Evolutionary conservation across 2,329 filamentous ascomycete species (phyloP), one percentile per base, ranked within the genome.

Genomic region (Penicillium expansum): DNA sequence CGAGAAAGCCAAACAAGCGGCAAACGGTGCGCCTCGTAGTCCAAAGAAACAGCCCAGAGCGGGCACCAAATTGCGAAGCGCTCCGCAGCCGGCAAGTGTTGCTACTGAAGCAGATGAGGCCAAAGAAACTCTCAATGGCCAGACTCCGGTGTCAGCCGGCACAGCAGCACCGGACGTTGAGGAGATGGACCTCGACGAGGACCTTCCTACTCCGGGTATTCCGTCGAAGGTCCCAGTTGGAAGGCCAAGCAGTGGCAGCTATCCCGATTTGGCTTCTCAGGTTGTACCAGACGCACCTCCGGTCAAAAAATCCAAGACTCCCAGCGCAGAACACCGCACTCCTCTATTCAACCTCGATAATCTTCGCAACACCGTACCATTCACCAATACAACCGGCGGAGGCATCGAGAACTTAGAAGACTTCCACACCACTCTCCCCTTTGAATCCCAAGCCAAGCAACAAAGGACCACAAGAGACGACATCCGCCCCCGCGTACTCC

Each of bases 331-430:
- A 8, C 49, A 52, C 35, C 63, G 66, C 30, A 52, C 48, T 0
- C 63, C 64, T 22, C 57, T 71, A 1, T 71, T 82, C 38, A 77
- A 82, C 57, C 68, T 87, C 20, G 78, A 76, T 43, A 79, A 82
- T 39, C 71, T 86, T 11, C 72, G 74, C 9, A 77, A 79, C 39
- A 76, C 79, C 14, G 76, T 78, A 6, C 82, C 83, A 1, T 80
- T 85, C 48, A 70, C 76, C 1, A 69, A 72, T 41, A 69, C 77
- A 7, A 76, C 78, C 43, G 76, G 71, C 47, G 69, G 68, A 18
- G 83, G 83, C 9, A 76, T 86, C 18, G 74, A 79, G 24, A 79
- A 81, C 52, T 67, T 87, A 22, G 76, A 78, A 29, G 81, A 84
- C 54, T 73, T 88, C 38, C 76, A 74, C 39, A 75, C 77, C 9